Evolutionary conservation across 306 rosid genomes (phyloP), one percentile per base, ranked within the genome.

Genomic region (Bauhinia variegata): DNA sequence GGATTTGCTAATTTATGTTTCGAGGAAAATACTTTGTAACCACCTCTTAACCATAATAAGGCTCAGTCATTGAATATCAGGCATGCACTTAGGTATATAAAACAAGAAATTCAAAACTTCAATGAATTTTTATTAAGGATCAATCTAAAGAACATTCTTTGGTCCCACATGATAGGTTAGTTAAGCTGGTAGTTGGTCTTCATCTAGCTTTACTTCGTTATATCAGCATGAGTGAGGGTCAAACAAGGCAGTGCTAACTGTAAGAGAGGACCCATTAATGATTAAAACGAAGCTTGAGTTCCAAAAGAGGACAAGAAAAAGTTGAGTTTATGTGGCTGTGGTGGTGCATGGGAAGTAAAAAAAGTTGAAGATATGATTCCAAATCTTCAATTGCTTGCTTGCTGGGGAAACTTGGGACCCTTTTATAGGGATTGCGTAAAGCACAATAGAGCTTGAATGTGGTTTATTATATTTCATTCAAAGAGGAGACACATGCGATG

Each of bases 351-450:
- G 66, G 58, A 68, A 50, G 77, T 38, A 8, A 60, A 49, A 44
- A 74, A 65, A 54, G 39, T 34, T 60, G 65, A 65, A 68, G 80
- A 53, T 80, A 70, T 70, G 80, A 78, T 76, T 67, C 73, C 38
- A 18, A 65, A 65, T 57, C 78, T 80, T 72, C 70, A 83, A 81
- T 75, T 79, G 78, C 71, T 75, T 79, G 78, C 71, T 75, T 53
- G 17, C 10, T 6, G 73, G 75, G 68, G 75, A 83, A 86, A 76
- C 80, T 78, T 73, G 61, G 74, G 69, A 47, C 33, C 33, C 54
- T 84, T 50, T 65, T 56, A 23, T 75, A 50, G 79, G 63, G 87
- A 80, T 87, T 70, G 85, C 89, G 87, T 87, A 77, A 84, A 81
- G 77, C 76, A 71, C 56, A 87, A 79, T 76, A 47, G 66, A 71